These are phyloP conservation scores for Ceratocystis papillata DNA, from an alignment of 2,329 filamentous ascomycete genomes.

Conservation along the genomic window DNA sequence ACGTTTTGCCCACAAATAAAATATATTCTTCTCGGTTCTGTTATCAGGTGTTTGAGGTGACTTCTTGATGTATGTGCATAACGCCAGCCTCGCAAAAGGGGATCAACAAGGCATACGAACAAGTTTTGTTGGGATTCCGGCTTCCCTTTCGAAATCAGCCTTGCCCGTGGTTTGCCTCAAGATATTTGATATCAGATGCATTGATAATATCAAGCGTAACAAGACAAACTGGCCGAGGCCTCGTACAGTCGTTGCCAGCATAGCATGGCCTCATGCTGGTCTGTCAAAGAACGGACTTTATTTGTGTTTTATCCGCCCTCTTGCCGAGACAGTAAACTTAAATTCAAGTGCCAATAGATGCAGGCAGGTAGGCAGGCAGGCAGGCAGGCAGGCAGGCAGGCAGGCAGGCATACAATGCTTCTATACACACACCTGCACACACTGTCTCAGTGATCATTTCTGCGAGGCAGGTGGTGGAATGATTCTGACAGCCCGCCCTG, in stretches of 20 bases:
- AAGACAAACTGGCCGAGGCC: neutral
- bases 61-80: neutral
- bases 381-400: neutral
- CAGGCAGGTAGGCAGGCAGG: neutral
- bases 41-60: neutral
- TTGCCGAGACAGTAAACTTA: neutral
- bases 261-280: constrained; percentile 3
- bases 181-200: neutral
- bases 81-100: neutral
- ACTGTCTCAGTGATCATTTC: neutral
- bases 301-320: neutral
- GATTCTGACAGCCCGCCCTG: neutral
- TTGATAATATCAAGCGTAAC: neutral
- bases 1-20: neutral
- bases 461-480: neutral
- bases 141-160: neutral
- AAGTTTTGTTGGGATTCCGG: neutral
- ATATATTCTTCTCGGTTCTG: neutral
- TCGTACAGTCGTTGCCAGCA: neutral
- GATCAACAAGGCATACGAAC: neutral
- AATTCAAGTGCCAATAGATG: neutral
- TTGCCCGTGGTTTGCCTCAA: neutral
- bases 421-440: constrained; percentile 3
- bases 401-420: neutral
- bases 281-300: neutral